These are phyloP conservation scores for Chytridiales sp. DNA, from an alignment of 371 early-diverging fungal species.

Conservation along the genomic window DNA sequence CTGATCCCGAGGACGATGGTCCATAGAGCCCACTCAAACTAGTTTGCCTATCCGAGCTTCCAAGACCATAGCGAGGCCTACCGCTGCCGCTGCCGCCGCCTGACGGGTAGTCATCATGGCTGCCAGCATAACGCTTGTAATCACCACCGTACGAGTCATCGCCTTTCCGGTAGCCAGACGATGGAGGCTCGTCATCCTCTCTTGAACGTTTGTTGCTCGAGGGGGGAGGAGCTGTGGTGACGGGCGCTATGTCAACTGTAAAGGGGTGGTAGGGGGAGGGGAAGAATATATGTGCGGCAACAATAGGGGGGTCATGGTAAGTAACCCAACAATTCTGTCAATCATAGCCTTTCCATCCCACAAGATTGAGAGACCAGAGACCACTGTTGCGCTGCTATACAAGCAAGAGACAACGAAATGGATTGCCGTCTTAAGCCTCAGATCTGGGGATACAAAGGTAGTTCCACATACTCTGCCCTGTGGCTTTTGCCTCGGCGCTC, in stretches of 20 bases:
- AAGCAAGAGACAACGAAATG: no score
- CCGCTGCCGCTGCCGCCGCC: conserved; percentile 6
- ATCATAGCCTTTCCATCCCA: no score
- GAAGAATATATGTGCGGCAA: no score
- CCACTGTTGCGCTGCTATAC: no score
- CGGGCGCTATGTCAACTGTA: conserved; percentile 1
- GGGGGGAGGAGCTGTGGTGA: background rate
- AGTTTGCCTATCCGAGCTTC: conserved; percentile 21
- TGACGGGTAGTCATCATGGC: conserved; percentile 10
- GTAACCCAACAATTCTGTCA: no score
- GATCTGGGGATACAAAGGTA: no score
- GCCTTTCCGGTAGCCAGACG: conserved; percentile 14
- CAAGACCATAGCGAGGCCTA: conserved; percentile 23
- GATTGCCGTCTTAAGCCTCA: no score
- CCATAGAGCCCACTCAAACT: background rate
- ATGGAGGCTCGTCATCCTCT: conserved; percentile 19
- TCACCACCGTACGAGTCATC: conserved; percentile 16
- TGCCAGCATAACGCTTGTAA: conserved; percentile 3
- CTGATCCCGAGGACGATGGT: conserved; percentile 2
- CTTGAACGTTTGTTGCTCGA: conserved; percentile 7
- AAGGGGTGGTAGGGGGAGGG: background rate
- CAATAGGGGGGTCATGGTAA: no score
- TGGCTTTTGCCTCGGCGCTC: conserved; percentile 37
- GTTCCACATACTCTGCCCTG: conserved; percentile 10
- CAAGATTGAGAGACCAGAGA: no score